Conservation (phyloP, 2,329 filamentous ascomycete species). For the Thelonectria discophora region DNA sequence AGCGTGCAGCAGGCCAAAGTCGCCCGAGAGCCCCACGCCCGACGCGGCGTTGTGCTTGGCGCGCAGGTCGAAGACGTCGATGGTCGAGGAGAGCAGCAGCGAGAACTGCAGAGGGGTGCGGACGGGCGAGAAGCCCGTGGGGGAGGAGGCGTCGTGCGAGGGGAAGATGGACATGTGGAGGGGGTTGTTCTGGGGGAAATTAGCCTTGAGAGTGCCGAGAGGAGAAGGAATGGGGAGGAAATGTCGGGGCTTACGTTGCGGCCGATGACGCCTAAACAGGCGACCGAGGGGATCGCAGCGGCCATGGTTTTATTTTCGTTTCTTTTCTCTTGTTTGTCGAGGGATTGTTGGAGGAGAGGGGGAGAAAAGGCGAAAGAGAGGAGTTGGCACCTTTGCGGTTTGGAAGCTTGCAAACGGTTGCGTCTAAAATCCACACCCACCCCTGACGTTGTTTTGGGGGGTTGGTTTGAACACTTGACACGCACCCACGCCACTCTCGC, state of each 20-base stretch:
- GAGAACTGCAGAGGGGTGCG: slow-evolving; percentile 88
- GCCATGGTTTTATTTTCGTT: slow-evolving; percentile 56
- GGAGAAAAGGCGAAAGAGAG: background rate
- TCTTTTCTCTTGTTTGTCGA: background rate
- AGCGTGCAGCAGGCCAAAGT: slow-evolving; percentile 90
- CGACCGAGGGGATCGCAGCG: slow-evolving; percentile 78
- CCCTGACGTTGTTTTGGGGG: background rate
- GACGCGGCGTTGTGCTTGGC: slow-evolving; percentile 71
- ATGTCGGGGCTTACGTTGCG: slow-evolving; percentile 74
- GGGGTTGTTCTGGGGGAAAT: slow-evolving; percentile 83
- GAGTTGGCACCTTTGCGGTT: background rate
- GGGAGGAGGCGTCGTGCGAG: slow-evolving; percentile 68
- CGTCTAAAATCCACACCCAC: slow-evolving; percentile 16
- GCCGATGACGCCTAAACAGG: slow-evolving; percentile 92
- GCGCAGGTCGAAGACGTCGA: slow-evolving; percentile 93
- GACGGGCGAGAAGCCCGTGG: slow-evolving; percentile 60
- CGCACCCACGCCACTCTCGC: slow-evolving; percentile 3
- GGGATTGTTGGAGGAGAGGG: background rate
- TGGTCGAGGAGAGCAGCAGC: slow-evolving; percentile 87
- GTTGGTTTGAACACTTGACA: slow-evolving; percentile 1
- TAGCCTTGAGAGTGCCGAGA: background rate
- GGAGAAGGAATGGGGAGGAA: background rate
- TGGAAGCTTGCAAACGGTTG: slow-evolving; percentile 26
- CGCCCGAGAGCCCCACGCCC: slow-evolving; percentile 71
- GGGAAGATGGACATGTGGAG: slow-evolving; percentile 93